These are phyloP conservation scores for Euptelea pleiosperma DNA, from an alignment of 164 flowering plant species.

Conservation along the genomic window DNA sequence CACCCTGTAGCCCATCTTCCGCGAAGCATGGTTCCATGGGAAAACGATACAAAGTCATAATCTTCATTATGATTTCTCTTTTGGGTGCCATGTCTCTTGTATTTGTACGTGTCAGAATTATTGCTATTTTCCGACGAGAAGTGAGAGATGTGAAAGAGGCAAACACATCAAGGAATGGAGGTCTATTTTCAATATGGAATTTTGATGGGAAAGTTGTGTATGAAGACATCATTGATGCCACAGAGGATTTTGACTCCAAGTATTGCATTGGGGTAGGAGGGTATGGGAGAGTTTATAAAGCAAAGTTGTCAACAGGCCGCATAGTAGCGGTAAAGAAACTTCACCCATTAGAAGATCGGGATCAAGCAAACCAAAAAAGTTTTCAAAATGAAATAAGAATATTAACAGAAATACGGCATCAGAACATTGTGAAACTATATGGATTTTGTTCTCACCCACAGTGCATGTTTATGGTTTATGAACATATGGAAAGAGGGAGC, in stretches of 20 bases:
- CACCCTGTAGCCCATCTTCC: neutral
- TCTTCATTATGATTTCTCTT: neutral
- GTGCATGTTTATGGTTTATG: constrained; percentile 15
- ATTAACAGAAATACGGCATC: constrained; percentile 18
- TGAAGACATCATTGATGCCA: constrained; percentile 15
- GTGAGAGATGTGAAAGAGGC: neutral
- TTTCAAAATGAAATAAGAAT: constrained; percentile 16
- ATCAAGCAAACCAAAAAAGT: neutral
- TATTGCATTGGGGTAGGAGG: constrained; percentile 19
- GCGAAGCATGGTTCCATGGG: neutral
- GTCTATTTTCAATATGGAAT: constrained; percentile 12
- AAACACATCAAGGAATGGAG: neutral
- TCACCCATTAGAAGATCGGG: neutral
- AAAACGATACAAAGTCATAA: neutral
- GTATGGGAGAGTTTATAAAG: constrained; percentile 18
- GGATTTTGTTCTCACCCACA: constrained; percentile 11
- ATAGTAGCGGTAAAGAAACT: constrained; percentile 16
- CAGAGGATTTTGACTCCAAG: constrained; percentile 13
- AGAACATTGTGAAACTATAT: constrained; percentile 20
- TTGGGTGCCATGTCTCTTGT: neutral
- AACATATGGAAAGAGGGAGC: constrained; percentile 20
- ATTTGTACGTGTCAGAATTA: neutral
- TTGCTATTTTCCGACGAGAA: neutral
- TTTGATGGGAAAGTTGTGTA: constrained; percentile 5
- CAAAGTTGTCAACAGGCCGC: constrained; percentile 7